A percentile compares a stretch with the other conserved stretches of the same genome.
Conservation (phyloP, 1,284 basidiomycete genomes). For the Melampsora abietis-canadensis region DNA sequence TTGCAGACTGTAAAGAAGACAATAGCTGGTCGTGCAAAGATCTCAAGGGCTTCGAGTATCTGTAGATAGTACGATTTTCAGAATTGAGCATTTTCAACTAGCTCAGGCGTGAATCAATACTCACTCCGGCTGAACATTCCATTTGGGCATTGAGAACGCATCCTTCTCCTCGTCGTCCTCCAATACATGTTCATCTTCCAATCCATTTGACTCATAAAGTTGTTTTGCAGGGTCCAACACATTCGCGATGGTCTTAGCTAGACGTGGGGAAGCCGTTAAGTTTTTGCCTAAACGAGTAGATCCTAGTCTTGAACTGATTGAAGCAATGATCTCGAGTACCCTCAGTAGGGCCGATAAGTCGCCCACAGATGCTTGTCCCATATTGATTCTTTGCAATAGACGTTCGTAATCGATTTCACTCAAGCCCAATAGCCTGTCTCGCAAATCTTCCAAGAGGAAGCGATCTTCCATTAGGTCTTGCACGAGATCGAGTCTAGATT, state of each 20-base stretch:
- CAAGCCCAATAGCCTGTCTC: conserved; percentile 52
- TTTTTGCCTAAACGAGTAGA: conserved; percentile 1
- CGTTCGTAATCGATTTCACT: conserved; percentile 69
- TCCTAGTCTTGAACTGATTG: conserved; percentile 10
- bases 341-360: conserved; percentile 66
- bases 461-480: conserved; percentile 66
- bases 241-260: conserved; percentile 5
- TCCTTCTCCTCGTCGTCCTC: conserved; percentile 25
- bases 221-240: background rate
- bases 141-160: conserved; percentile 16
- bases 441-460: conserved; percentile 68
- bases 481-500: conserved; percentile 73
- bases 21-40: conserved; percentile 10
- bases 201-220: background rate
- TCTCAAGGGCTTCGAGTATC: conserved; percentile 19
- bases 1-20: conserved; percentile 15
- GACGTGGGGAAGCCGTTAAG: conserved; percentile 11
- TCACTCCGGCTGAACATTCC: conserved; percentile 33
- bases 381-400: conserved; percentile 72
- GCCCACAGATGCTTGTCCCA: conserved; percentile 65
- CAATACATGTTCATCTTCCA: background rate
- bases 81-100: background rate
- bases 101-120: background rate
- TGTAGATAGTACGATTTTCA: background rate
- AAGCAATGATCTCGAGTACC: conserved; percentile 57